A percentile compares a stretch with the other conserved stretches of the same genome.
Evolutionary conservation across 2,329 filamentous ascomycete species (phyloP).

Genomic region (Tolypocladium amazonense): DNA sequence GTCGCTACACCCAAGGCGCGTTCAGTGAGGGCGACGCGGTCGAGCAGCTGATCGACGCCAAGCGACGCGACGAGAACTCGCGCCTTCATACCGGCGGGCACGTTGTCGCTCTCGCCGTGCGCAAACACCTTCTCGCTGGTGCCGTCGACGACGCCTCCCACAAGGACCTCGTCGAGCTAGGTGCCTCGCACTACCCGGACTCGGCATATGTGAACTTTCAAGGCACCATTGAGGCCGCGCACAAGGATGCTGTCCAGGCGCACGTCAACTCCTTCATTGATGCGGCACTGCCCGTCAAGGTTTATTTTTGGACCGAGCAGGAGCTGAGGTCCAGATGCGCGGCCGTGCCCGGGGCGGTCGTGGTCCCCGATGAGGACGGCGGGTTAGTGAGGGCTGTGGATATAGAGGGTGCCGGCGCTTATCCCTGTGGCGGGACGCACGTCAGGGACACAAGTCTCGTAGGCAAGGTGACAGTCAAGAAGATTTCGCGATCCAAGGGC

Average conservation of each 20-base stretch:
- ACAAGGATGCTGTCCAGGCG: constrained; percentile 49
- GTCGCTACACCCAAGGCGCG: not conserved
- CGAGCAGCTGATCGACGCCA: constrained; percentile 45
- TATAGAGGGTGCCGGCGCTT: constrained; percentile 55
- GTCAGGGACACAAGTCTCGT: constrained; percentile 47
- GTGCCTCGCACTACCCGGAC: constrained; percentile 58
- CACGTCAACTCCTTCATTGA: constrained; percentile 47
- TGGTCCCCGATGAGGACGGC: constrained; percentile 30
- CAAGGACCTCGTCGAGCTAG: constrained; percentile 39
- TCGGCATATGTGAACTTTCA: constrained; percentile 56
- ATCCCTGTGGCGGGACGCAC: constrained; percentile 67
- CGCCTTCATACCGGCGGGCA: constrained; percentile 64
- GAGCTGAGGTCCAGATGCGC: constrained; percentile 27
- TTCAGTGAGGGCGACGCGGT: constrained; percentile 36
- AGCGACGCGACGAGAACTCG: constrained; percentile 51
- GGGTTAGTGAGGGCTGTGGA: constrained; percentile 55
- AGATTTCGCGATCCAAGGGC: constrained; percentile 54
- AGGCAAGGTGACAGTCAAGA: constrained; percentile 51
- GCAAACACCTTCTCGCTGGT: constrained; percentile 31
- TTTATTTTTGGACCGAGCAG: constrained; percentile 51
- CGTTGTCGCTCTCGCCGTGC: constrained; percentile 56
- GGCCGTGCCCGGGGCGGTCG: not conserved
- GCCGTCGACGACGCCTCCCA: constrained; percentile 9
- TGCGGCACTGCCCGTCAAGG: constrained; percentile 43
- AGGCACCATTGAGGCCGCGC: constrained; percentile 52